Evolutionary conservation across 2,329 filamentous ascomycete genomes (phyloP), one percentile per base, ranked within the genome.

Genomic region (Exutisphaerella laricina): DNA sequence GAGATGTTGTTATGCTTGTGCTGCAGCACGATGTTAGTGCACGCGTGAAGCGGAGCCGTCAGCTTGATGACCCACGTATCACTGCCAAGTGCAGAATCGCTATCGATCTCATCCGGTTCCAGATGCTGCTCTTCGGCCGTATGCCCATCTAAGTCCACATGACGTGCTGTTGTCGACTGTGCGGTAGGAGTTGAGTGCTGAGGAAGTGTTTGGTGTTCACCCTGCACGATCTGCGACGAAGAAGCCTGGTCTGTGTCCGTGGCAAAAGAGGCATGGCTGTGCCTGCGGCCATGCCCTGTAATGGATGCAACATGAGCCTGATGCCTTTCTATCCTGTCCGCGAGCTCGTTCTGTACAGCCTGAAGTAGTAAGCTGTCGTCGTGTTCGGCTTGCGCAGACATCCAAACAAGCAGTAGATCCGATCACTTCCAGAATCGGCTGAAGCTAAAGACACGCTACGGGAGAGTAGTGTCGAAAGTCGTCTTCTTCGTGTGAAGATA

Each of bases 51-150:
- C n/a, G n/a, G n/a, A n/a, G n/a, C n/a, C n/a, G n/a, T 13, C 35
- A 34, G 10, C 6, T 35, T 28, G 14, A 30, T 13, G 30, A 53
- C 59, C 35, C 40, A 62, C 60, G 56, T 56, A 47, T 65, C 62
- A 43, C 57, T 58, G 22, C 62, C 62, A 6, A 65, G 45, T 6
- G 62, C 61, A 41, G 62, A 64, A 48, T 65, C 62, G 30, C 41
- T 52, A 31, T 58, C 60, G 36, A 53, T 47, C 25, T 61, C 63
- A 49, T 66, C 63, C 20, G 56, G 56, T 48, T 65, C 61, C 13
- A 66, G 50, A 26, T 58, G 45, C 42, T 65, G 63, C 45, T 65
- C 62, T 33, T 61, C 53, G 10, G 63, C 61, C 29, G 57, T 49
- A 29, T 58, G 55, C 5, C 39, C 43, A 14, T 52, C 46, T 6